Base-by-base conservation (phyloP, 2,329 filamentous ascomycete genomes). In the Exophiala viscosa region DNA sequence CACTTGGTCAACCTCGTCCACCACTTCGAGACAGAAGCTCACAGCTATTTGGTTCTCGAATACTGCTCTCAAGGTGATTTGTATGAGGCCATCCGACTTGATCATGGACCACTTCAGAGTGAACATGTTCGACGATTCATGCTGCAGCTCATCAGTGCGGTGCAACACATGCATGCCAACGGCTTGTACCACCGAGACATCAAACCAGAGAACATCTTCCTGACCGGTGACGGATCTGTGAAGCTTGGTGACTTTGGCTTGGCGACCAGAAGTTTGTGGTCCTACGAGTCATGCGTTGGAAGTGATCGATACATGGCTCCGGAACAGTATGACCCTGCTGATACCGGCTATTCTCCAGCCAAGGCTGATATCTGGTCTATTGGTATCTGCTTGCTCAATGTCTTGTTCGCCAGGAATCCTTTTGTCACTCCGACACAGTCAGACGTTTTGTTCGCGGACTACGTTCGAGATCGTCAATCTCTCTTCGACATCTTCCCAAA, bases 221-320 rank as follows among this genome's bases (percentile, higher is more conserved):
- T 99, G 59, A 88, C 85, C 54, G 82, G 91, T 55, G 82, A 86
- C 62, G 92, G 92, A 48, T 81, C 86, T 35, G 88, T 97, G 87
- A 99, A 99, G 76, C 84, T 99, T 33, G 93, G 93, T 65, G 93
- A 99, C 71, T 96, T 97, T 69, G 93, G 93, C 49, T 79, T 99
- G 58, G 91, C 91, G 46, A 96, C 92, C 9, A 88, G 84, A 5
- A 90, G 95, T 57, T 79, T 84, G 63, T 96, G 90, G 90, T 95
- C 89, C 18, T 87, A 87, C 64, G 93, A 99, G 76, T 86, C 87
- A 59, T 93, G 88, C 57, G 93, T 99, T 42, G 93, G 93, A 61
- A 97, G 93, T 69, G 93, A 99, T 69, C 90, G 93, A 50, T 99
- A 99, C 76, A 99, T 99, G 93, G 91, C 93, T 50, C 93, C 93